Conservation (phyloP, 805 yeast species). For the Teunomyces panamensis region DNA sequence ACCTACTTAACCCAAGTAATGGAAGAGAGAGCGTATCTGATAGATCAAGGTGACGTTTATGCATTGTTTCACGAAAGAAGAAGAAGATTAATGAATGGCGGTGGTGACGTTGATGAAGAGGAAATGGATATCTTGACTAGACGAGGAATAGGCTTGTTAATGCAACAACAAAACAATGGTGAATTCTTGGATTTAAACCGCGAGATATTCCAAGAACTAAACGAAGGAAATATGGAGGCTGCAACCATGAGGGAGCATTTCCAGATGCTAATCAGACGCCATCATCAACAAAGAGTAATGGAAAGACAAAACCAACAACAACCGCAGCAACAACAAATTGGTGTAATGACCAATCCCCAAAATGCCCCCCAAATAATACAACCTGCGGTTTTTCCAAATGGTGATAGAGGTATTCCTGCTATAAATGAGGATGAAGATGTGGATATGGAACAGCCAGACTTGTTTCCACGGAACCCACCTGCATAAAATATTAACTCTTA, state of each 20-base stretch:
- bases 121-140: constrained; percentile 24
- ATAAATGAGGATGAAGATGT: constrained; percentile 27
- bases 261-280: constrained; percentile 24
- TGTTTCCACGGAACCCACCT: constrained; percentile 20
- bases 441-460: constrained; percentile 28
- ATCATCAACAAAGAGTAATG: constrained; percentile 22
- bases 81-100: constrained; percentile 20
- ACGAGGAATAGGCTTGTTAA: constrained; percentile 10
- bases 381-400: constrained; percentile 39
- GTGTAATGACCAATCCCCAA: constrained; percentile 14
- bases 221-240: constrained; percentile 27
- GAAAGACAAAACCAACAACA: constrained; percentile 10
- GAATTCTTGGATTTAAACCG: constrained; percentile 27
- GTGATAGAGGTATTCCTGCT: constrained; percentile 18
- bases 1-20: constrained; percentile 54
- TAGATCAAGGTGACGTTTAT: constrained; percentile 32
- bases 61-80: constrained; percentile 28
- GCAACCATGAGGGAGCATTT: constrained; percentile 35
- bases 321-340: constrained; percentile 8
- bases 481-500: constrained; percentile 1
- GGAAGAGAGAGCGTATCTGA: constrained; percentile 32
- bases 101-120: constrained; percentile 19
- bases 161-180: constrained; percentile 13
- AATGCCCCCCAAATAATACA: constrained; percentile 43
- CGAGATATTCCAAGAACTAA: constrained; percentile 29